These are phyloP conservation scores for Hypoxylon lenormandii DNA, from an alignment of 495 filamentous ascomycete species.

Conservation along the genomic window DNA sequence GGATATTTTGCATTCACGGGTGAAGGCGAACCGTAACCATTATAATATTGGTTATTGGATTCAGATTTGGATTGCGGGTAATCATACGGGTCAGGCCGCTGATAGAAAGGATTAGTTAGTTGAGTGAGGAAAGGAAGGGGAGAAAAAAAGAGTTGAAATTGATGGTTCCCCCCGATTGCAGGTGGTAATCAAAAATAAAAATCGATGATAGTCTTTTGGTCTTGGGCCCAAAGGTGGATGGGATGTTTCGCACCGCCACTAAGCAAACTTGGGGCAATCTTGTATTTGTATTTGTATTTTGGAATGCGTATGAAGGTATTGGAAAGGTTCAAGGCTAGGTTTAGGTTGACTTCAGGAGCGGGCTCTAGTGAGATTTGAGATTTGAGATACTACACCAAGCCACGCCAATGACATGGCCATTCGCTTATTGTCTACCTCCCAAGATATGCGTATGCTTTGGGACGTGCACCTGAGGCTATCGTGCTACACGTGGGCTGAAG, in stretches of 20 bases:
- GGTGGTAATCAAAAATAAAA: conserved; percentile 37
- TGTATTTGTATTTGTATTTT: background rate
- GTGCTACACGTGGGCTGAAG: conserved; percentile 15
- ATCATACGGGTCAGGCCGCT: conserved; percentile 65
- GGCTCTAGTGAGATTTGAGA: too few species aligned
- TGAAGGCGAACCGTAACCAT: conserved; percentile 69
- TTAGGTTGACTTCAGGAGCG: too few species aligned
- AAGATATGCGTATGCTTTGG: background rate
- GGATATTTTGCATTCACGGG: conserved; percentile 68
- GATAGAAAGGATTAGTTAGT: conserved; percentile 47
- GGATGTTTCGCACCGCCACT: conserved; percentile 35
- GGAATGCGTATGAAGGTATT: conserved; percentile 7
- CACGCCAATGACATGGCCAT: too few species aligned
- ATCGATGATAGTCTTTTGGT: conserved; percentile 36
- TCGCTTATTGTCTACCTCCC: background rate
- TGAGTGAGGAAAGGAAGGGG: conserved; percentile 19
- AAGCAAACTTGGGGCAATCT: conserved; percentile 39
- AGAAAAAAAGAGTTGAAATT: conserved; percentile 29
- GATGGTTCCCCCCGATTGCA: conserved; percentile 2
- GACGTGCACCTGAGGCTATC: background rate
- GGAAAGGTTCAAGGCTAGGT: background rate
- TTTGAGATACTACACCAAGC: too few species aligned
- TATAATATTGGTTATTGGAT: conserved; percentile 62
- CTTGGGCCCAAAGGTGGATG: conserved; percentile 13
- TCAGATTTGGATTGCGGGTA: conserved; percentile 56